Conservation (phyloP, 1,284 basidiomycete genomes). For the Trametes sp. region DNA sequence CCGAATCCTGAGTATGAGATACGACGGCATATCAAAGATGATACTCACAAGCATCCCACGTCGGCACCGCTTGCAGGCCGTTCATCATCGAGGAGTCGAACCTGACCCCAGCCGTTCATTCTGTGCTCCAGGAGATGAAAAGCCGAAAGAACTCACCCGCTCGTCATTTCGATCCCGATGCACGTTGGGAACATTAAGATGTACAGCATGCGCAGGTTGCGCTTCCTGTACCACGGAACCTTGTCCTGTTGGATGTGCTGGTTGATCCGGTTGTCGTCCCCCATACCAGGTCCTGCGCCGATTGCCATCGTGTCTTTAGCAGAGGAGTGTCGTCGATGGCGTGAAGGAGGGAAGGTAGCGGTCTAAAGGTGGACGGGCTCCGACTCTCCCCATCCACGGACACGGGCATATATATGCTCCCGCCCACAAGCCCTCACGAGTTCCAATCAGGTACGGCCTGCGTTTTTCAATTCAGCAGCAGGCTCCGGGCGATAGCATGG, state of each 20-base stretch:
- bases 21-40: background rate
- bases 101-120: conserved; percentile 34
- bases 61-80: conserved; percentile 68
- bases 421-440: conserved; percentile 10
- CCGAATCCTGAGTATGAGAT: background rate
- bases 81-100: conserved; percentile 67
- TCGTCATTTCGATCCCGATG: conserved; percentile 68
- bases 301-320: conserved; percentile 25
- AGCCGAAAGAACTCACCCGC: conserved; percentile 50
- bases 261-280: conserved; percentile 50
- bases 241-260: conserved; percentile 55
- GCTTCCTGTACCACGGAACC: conserved; percentile 64
- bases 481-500: background rate
- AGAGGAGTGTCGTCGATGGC: background rate
- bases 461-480: conserved; percentile 5
- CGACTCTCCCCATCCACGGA: background rate
- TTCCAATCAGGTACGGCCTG: conserved; percentile 3
- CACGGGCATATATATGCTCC: conserved; percentile 9
- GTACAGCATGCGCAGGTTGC: conserved; percentile 57
- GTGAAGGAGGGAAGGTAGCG: background rate
- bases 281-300: conserved; percentile 19
- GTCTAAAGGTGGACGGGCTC: background rate
- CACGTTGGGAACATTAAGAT: conserved; percentile 63
- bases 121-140: background rate
- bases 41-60: conserved; percentile 61